Percentiles rank a stretch among this genome's conserved stretches.
Conservation (phyloP, 441 rosid species). For the Raphanus hybrid region DNA sequence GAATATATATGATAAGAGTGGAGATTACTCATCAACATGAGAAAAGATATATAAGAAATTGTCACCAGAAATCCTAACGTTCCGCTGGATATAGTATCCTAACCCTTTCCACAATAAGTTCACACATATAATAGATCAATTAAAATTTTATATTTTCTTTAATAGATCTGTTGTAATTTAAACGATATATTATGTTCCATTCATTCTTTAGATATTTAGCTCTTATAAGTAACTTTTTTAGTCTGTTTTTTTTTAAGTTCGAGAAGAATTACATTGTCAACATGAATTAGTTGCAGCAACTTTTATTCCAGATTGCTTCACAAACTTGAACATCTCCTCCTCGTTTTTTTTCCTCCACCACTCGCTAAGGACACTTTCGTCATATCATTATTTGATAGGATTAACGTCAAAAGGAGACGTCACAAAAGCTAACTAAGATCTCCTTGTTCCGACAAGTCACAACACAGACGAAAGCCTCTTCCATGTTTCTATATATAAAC, state of each 20-base stretch:
- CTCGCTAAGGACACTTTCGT: conserved; percentile 22
- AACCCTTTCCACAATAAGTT: neutral
- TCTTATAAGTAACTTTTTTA: conserved; percentile 24
- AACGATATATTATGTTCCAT: neutral
- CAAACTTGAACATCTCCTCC: conserved; percentile 38
- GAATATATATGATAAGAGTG: neutral
- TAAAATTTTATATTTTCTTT: neutral
- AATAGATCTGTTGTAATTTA: neutral
- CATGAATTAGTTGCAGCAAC: conserved; percentile 48
- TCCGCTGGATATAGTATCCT: neutral
- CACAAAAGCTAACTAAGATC: conserved; percentile 39
- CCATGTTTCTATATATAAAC: conserved; percentile 37
- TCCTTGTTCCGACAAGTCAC: conserved; percentile 42
- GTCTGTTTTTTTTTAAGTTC: neutral
- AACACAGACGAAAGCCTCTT: conserved; percentile 31
- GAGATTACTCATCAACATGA: conserved; percentile 11
- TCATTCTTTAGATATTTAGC: conserved; percentile 10
- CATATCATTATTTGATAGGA: conserved; percentile 5
- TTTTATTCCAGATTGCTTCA: conserved; percentile 42
- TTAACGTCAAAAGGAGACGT: conserved; percentile 42
- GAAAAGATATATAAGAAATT: neutral
- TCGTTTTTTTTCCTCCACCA: conserved; percentile 14
- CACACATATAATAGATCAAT: neutral
- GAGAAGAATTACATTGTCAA: conserved; percentile 36
- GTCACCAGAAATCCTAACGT: neutral